These are phyloP conservation scores for Mangifera indica DNA, from an alignment of 345 rosid genomes.

Conservation along the genomic window DNA sequence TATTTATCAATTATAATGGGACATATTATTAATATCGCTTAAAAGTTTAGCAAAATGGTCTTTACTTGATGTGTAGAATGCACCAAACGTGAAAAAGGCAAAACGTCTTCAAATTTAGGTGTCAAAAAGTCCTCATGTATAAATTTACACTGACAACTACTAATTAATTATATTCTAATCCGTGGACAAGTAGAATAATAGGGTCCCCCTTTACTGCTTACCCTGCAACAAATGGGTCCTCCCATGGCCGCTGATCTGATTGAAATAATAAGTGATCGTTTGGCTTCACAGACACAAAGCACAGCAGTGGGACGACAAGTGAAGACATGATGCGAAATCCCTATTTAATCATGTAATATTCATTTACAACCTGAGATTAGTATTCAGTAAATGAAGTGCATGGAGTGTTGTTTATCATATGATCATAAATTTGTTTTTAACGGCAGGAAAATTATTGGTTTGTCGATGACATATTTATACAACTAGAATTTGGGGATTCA, in stretches of 20 bases:
- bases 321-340: conserved; percentile 38
- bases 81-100: no score
- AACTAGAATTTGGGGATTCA: neutral
- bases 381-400: neutral
- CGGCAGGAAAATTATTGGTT: conserved; percentile 12
- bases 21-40: no score
- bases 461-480: neutral
- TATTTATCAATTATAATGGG: no score
- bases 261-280: conserved; percentile 21
- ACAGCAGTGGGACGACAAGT: conserved; percentile 27
- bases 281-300: neutral
- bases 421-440: conserved; percentile 3
- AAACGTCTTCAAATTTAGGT: neutral
- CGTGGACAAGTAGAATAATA: conserved; percentile 1
- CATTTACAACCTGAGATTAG: conserved; percentile 8
- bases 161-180: conserved; percentile 9
- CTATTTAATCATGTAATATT: conserved; percentile 21
- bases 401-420: conserved; percentile 9
- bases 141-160: neutral
- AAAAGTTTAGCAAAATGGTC: no score
- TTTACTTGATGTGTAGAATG: no score
- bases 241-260: conserved; percentile 26
- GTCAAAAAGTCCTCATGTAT: neutral
- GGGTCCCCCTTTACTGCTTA: conserved; percentile 25
- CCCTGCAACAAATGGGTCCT: conserved; percentile 34